Percentiles rank a stretch among this genome's conserved stretches.
phyloP scores from a whole-genome alignment of 805 yeast genomes.

The Sugiyamaella chiloensis region DNA sequence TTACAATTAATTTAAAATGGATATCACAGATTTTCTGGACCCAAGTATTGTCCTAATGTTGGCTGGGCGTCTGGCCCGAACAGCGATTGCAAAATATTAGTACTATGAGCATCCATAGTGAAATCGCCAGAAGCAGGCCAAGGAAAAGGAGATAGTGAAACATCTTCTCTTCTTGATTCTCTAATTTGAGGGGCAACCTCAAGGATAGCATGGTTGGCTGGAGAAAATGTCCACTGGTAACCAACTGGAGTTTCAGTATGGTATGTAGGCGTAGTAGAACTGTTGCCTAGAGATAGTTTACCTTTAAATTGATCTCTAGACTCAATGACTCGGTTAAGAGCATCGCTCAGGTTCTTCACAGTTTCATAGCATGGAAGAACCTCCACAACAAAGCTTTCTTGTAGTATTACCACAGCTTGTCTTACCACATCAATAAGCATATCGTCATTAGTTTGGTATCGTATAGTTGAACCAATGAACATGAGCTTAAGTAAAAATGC shows the following conservation, averaged over 20 bases:
- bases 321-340: constrained; percentile 11
- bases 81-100: constrained; percentile 15
- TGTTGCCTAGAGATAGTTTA: neutral
- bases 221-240: constrained; percentile 13
- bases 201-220: neutral
- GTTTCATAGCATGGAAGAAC: constrained; percentile 21
- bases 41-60: neutral
- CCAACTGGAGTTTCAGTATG: neutral
- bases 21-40: no score
- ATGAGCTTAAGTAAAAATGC: constrained; percentile 24
- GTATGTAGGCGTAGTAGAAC: neutral
- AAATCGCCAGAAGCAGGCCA: constrained; percentile 7
- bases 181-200: neutral
- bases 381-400: constrained; percentile 2
- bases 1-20: no score
- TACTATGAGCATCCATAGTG: constrained; percentile 20
- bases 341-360: constrained; percentile 17
- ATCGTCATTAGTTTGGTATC: constrained; percentile 12
- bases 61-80: neutral
- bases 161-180: neutral
- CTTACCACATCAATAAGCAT: constrained; percentile 7
- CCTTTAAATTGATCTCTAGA: no score
- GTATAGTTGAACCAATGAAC: constrained; percentile 11
- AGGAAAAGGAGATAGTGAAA: neutral
- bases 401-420: constrained; percentile 12